Evolutionary conservation across 2,329 filamentous ascomycete species (phyloP).

Genomic region (Trichoderma oligosporum): DNA sequence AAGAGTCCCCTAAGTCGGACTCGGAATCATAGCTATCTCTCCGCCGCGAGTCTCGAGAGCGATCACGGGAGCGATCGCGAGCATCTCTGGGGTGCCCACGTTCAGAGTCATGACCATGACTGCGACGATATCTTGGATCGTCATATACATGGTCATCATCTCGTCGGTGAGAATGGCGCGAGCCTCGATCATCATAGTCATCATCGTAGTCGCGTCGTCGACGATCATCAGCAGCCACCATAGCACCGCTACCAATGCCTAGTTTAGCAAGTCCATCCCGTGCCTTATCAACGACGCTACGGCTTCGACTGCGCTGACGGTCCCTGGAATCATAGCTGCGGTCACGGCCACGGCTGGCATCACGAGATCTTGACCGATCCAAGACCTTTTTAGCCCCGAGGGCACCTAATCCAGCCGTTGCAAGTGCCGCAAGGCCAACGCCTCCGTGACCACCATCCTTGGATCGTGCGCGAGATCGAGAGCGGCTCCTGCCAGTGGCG

Average conservation of each 20-base stretch:
- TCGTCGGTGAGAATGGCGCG: constrained; percentile 39
- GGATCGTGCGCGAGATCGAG: constrained; percentile 63
- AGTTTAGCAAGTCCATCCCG: constrained; percentile 60
- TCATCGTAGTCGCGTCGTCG: constrained; percentile 40
- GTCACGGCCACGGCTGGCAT: constrained; percentile 40
- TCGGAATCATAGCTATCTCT: constrained; percentile 47
- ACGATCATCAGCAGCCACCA: constrained; percentile 36
- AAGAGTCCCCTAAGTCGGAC: constrained; percentile 55
- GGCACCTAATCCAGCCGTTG: constrained; percentile 59
- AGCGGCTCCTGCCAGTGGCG: constrained; percentile 61
- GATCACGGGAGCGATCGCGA: constrained; percentile 32
- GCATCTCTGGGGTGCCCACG: constrained; percentile 41
- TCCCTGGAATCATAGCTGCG: constrained; percentile 44
- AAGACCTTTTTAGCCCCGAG: constrained; percentile 59
- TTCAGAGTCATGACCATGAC: constrained; percentile 44
- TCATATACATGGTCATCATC: constrained; percentile 42
- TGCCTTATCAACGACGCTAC: constrained; percentile 61
- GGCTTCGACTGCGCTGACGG: constrained; percentile 54
- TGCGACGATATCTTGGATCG: constrained; percentile 41
- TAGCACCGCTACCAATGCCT: constrained; percentile 51
- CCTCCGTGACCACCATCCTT: constrained; percentile 42
- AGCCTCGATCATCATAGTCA: constrained; percentile 43
- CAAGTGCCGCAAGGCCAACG: constrained; percentile 57
- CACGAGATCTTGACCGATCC: constrained; percentile 49
- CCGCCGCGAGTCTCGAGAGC: constrained; percentile 26